Conservation (phyloP, 352 stramenopile genomes). For the Aphanomyces invadans region DNA sequence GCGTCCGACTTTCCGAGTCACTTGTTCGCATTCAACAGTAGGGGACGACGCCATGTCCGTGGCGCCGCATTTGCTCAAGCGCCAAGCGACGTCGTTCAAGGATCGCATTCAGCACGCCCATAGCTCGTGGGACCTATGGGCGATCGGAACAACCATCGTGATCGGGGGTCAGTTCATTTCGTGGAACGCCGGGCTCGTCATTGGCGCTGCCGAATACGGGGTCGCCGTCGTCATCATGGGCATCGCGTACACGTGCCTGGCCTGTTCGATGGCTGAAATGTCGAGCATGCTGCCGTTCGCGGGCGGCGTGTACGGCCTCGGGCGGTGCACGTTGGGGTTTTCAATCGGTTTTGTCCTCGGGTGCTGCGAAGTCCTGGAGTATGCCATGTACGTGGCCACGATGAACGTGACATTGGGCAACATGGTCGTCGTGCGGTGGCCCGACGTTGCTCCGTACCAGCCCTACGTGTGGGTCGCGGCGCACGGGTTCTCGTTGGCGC, state of each 20-base stretch:
- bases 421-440: constrained; percentile 1
- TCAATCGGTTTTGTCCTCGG: constrained; percentile 27
- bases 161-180: constrained; percentile 34
- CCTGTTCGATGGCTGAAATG: constrained; percentile 27
- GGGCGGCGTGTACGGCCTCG: constrained; percentile 27
- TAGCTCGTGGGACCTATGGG: constrained; percentile 30
- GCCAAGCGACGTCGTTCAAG: background rate
- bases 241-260: constrained; percentile 27
- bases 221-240: constrained; percentile 29
- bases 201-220: constrained; percentile 28
- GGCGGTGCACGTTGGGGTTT: constrained; percentile 24
- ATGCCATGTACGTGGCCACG: constrained; percentile 22
- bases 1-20: no score
- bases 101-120: constrained; percentile 1
- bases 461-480: constrained; percentile 23
- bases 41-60: background rate
- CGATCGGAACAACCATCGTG: constrained; percentile 31
- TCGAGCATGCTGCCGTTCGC: constrained; percentile 31
- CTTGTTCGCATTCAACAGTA: no score
- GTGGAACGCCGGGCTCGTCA: constrained; percentile 31
- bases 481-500: constrained; percentile 3
- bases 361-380: constrained; percentile 27
- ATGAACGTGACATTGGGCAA: constrained; percentile 8
- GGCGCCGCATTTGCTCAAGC: background rate
- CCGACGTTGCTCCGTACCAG: constrained; percentile 19